phyloP scores from a whole-genome alignment of 768 basidiomycete species.

The Tephrocybe sp. region DNA sequence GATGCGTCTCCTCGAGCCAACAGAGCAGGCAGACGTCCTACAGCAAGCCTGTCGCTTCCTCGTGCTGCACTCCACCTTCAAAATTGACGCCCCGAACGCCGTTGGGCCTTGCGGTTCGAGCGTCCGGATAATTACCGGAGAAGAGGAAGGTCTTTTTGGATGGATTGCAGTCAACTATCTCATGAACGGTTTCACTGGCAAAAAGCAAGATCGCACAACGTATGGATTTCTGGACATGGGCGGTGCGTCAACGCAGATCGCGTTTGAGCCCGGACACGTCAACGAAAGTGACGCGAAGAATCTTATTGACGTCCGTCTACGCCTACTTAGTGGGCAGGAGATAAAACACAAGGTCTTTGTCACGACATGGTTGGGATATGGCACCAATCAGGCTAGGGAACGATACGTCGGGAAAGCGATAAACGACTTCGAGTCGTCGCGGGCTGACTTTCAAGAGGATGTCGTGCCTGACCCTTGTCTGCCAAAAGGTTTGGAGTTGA shows the following conservation, averaged over 20 bases:
- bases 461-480: conserved; percentile 87
- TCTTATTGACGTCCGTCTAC: conserved; percentile 78
- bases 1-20: conserved; percentile 82
- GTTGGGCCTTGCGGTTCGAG: conserved; percentile 89
- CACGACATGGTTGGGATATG: conserved; percentile 98
- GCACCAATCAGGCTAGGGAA: conserved; percentile 95
- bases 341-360: conserved; percentile 94
- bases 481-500: conserved; percentile 68
- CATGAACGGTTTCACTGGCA: conserved; percentile 87
- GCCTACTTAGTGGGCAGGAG: conserved; percentile 81
- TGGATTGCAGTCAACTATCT: conserved; percentile 99
- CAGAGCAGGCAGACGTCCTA: conserved; percentile 73
- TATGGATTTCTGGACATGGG: conserved; percentile 99
- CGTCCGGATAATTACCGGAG: conserved; percentile 93
- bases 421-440: conserved; percentile 49
- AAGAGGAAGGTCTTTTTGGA: conserved; percentile 97
- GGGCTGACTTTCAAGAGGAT: conserved; percentile 27
- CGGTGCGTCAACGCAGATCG: conserved; percentile 97
- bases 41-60: conserved; percentile 77
- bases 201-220: conserved; percentile 65
- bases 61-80: conserved; percentile 73
- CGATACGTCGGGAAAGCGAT: conserved; percentile 80
- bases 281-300: conserved; percentile 55
- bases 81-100: conserved; percentile 62
- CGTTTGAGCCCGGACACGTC: conserved; percentile 84